These are phyloP conservation scores for Tetracentron sinense DNA, from an alignment of 164 flowering plant genomes.

Conservation along the genomic window DNA sequence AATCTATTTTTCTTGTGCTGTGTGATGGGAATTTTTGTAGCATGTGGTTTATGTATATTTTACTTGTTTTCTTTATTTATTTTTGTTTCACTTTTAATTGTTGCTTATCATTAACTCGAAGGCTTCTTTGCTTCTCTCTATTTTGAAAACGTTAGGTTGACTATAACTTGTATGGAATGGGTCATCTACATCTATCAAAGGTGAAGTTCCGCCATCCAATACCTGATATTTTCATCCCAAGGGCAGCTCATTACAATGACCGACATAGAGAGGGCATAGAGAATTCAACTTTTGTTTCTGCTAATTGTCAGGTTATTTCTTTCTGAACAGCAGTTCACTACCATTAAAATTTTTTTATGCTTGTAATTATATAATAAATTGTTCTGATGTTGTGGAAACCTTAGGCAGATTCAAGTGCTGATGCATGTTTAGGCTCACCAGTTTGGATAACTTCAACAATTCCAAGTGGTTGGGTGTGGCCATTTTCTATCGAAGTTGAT, in stretches of 20 bases:
- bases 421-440: slow-evolving; percentile 26
- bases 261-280: slow-evolving; percentile 17
- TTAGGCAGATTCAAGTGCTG: slow-evolving; percentile 59
- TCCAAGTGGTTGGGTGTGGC: slow-evolving; percentile 78
- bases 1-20: not conserved
- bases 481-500: slow-evolving; percentile 28
- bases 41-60: not conserved
- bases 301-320: slow-evolving; percentile 42
- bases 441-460: slow-evolving; percentile 77
- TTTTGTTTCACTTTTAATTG: not conserved
- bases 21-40: not conserved
- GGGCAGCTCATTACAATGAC: slow-evolving; percentile 18
- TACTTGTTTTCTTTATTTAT: no score
- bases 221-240: slow-evolving; percentile 38
- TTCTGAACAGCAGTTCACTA: not conserved
- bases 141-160: slow-evolving; percentile 56
- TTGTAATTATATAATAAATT: not conserved
- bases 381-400: slow-evolving; percentile 17
- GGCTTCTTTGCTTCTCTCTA: not conserved
- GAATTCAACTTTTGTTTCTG: slow-evolving; percentile 17
- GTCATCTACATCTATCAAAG: slow-evolving; percentile 75
- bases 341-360: not conserved
- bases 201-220: slow-evolving; percentile 82
- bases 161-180: slow-evolving; percentile 95
- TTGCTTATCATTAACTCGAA: slow-evolving; percentile 2